These are phyloP conservation scores for Cordyceps fumosorosea DNA, from an alignment of 2,329 filamentous ascomycete species.

Conservation along the genomic window DNA sequence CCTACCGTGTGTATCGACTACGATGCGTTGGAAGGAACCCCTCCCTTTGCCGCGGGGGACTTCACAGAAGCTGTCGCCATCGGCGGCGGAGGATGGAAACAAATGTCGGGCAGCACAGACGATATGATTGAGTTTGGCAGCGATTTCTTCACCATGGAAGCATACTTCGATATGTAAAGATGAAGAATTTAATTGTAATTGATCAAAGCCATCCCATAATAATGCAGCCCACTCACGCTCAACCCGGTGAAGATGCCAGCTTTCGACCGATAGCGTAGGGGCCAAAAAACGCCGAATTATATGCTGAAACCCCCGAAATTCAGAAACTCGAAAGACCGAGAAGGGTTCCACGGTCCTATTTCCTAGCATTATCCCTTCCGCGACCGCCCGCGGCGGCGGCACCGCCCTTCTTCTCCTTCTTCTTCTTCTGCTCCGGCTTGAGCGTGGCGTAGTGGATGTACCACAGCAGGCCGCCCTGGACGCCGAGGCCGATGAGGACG, in stretches of 20 bases:
- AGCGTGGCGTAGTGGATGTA: constrained; percentile 54
- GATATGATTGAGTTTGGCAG: constrained; percentile 1
- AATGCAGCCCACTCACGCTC: neutral
- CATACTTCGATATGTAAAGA: neutral
- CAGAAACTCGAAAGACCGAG: neutral
- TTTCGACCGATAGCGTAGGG: neutral
- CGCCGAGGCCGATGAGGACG: constrained; percentile 42
- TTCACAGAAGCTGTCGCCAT: neutral
- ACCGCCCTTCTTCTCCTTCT: constrained; percentile 38
- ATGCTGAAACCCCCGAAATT: neutral
- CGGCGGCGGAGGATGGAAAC: neutral
- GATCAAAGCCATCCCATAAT: neutral
- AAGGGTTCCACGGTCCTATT: neutral
- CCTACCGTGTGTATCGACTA: neutral
- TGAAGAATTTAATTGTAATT: neutral
- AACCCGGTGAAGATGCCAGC: constrained; percentile 3
- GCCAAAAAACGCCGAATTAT: neutral
- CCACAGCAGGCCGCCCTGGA: constrained; percentile 44
- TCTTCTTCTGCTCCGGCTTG: constrained; percentile 55
- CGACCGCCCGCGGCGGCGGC: constrained; percentile 16
- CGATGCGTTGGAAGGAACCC: neutral
- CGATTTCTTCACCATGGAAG: neutral
- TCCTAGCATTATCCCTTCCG: constrained; percentile 1
- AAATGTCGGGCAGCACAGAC: neutral
- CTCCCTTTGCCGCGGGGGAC: neutral